Base-by-base conservation (phyloP, 2,329 filamentous ascomycete species). In the Sclerotinia borealis region DNA sequence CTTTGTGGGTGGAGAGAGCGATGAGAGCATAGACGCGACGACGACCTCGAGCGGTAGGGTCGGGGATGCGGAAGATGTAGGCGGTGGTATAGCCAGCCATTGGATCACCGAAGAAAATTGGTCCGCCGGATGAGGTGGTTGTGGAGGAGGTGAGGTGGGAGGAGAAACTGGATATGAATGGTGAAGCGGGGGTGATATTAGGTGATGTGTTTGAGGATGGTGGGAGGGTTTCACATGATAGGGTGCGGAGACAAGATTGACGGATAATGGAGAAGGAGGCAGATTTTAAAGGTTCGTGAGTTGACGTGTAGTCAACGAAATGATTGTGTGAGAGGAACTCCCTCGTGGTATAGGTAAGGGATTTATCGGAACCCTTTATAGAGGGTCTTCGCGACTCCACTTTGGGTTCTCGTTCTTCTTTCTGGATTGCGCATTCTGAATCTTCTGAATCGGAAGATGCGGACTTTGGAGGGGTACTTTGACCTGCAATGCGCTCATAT, bases 1-100 rank as follows among this genome's bases (percentile, higher is more conserved):
- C 85, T 59, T 83, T 83, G 73, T 88, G 84, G 13, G 85, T 88
- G 72, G 81, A 86, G 52, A 89, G 80, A 2, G 85, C 85, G 64
- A 89, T 75, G 65, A 89, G 85, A 13, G 86, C 86, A 70, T 89
- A 89, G 15, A 88, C 83, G n/a, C 86, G 82, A 74, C 87, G 86
- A 68, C 87, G 84, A 5, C 86, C 86, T 15, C 86, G 83, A 17
- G 86, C 86, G 67, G 87, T 85, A 41, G 87, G 79, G 71, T 89
- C 86, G 8, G 86, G 83, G 48, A 89, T 86, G 31, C 86, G 85
- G 71, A 89, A 89, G 67, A 89, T 86, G 74, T 87, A 89, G 17
- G 86, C 86, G 0, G 86, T 89, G 0, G 86, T 89, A 74, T 88
- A 89, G 36, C 86, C 86, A 1, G 85, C 82, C 0, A 82, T 73